Evolutionary conservation across 73 alveolate species (phyloP), one percentile per base, ranked within the genome.

Genomic region (Symbiodinium natans): DNA sequence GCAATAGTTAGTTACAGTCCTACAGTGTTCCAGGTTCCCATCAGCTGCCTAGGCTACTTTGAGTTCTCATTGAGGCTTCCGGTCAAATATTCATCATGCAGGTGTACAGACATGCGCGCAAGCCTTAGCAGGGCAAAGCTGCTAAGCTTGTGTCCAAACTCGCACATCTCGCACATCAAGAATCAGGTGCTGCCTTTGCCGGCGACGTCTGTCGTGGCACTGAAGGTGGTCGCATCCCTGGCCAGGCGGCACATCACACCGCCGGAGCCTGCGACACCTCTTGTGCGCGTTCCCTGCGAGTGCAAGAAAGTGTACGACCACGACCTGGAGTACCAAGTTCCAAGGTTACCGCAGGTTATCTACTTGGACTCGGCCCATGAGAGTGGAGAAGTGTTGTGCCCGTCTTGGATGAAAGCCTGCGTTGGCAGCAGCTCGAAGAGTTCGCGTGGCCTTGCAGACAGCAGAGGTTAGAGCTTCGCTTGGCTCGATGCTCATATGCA

Each of bases 361-460:
- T 90, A 90, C 56, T 73, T 90, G 25, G 97, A 90, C 33, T 90
- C 97, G 31, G 97, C 97, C 1, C 97, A 90, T 31, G 97, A 90
- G 54, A 89, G 46, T 25, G 97, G 97, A 29, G 97, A 90, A 41
- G 97, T 90, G 6, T 39, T 90, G 88, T 33, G 71, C 29, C 10
- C 31, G 42, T 13, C 94, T 87, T 33, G 48, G 19, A 46, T 13
- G 21, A 46, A 46, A 6, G 6, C 13, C 59, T 6, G 21, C 6
- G 6, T 46, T 46, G 21, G 13, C 59, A 46, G 59, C 6, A 13
- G 21, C 59, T 46, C 13, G 59, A 9, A 13, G 13, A 46, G 21
- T 46, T 13, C 21, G 59, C 13, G 59, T 46, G 59, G 21, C 59
- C 59, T 46, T 46, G 59, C 21, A 46, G 59, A 46, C 13, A 13